Conservation (phyloP, 2,329 filamentous ascomycete species). For the Phyllosticta citriasiana region DNA sequence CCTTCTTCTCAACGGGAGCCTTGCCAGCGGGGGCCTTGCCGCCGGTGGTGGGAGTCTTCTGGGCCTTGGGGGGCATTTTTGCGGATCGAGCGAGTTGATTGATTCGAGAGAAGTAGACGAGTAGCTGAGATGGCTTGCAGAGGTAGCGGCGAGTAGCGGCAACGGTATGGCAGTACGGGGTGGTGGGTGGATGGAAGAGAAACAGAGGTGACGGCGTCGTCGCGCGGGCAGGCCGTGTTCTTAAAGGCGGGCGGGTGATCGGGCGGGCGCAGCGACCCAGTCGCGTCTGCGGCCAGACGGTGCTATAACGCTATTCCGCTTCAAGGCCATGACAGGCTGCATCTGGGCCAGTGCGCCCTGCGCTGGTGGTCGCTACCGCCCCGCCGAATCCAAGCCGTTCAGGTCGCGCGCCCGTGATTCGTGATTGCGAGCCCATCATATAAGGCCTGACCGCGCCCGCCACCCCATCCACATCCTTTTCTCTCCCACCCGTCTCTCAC, state of each 20-base stretch:
- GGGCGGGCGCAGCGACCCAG: conserved; percentile 10
- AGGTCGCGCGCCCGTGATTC: conserved; percentile 3
- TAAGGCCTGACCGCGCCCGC: conserved; percentile 23
- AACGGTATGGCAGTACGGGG: conserved; percentile 10
- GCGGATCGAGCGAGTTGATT: conserved; percentile 11
- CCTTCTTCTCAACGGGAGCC: conserved; percentile 94
- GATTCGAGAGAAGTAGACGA: conserved; percentile 20
- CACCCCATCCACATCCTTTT: neutral
- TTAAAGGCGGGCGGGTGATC: conserved; percentile 19
- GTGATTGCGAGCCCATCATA: conserved; percentile 24
- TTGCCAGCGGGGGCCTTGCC: conserved; percentile 81
- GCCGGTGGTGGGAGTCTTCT: conserved; percentile 93
- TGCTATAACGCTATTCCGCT: conserved; percentile 14
- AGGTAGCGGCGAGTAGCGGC: conserved; percentile 16
- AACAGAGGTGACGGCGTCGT: conserved; percentile 31
- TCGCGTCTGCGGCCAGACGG: conserved; percentile 14
- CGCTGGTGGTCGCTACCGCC: conserved; percentile 4
- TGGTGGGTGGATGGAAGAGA: conserved; percentile 25
- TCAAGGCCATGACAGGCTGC: neutral
- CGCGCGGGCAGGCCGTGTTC: conserved; percentile 33
- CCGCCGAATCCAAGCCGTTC: neutral
- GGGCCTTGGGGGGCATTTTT: conserved; percentile 95
- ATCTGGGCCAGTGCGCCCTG: neutral
- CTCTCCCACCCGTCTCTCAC: conserved; percentile 14
- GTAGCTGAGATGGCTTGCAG: conserved; percentile 15